A percentile compares a stretch with the other conserved stretches of the same genome.
These are phyloP conservation scores for Puya raimondii DNA, from an alignment of 176 grass and related monocot genomes.

Conservation along the genomic window DNA sequence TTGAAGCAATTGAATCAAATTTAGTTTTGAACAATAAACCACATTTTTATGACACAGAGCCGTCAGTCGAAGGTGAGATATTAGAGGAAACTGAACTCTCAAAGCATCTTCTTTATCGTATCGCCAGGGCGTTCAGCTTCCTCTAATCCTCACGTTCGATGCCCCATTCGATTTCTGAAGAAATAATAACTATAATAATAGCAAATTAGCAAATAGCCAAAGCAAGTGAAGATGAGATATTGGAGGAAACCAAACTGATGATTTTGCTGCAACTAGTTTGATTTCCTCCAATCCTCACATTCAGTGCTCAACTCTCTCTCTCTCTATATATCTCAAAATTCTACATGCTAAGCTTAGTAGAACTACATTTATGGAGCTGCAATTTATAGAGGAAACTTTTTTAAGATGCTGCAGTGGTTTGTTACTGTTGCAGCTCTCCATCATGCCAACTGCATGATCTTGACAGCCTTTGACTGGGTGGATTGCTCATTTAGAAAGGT, in stretches of 20 bases:
- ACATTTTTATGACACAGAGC: neutral
- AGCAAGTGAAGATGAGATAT: conserved; percentile 12
- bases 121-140: conserved; percentile 23
- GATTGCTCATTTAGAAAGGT: no score
- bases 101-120: neutral
- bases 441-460: neutral
- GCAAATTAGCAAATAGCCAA: neutral
- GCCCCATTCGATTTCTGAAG: neutral
- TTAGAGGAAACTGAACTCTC: conserved; percentile 53
- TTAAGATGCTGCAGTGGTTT: neutral
- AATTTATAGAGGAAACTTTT: neutral
- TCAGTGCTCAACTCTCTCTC: neutral
- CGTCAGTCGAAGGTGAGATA: conserved; percentile 30
- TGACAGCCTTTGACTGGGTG: neutral
- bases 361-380: neutral
- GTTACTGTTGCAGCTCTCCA: neutral
- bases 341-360: neutral
- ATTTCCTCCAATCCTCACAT: neutral
- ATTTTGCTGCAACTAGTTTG: neutral
- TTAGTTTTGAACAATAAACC: no score
- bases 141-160: conserved; percentile 39
- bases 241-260: conserved; percentile 21
- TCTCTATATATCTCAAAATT: no score
- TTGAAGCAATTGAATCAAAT: no score
- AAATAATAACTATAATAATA: no score